phyloP scores from a whole-genome alignment of 2,329 filamentous ascomycete species.

The Pseudogymnoascus sp. region DNA sequence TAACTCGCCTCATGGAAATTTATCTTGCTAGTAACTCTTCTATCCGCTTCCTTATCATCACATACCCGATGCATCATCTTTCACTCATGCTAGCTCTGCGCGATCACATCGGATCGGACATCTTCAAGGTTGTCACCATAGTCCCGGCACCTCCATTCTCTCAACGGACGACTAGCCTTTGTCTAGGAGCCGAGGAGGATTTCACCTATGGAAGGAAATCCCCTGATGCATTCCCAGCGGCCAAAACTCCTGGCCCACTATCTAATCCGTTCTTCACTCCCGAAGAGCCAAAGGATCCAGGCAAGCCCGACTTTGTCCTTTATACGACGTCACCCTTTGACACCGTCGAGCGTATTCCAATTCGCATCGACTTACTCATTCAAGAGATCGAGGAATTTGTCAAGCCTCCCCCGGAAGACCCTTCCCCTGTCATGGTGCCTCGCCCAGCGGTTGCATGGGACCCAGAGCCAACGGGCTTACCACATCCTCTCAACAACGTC shows the following conservation, averaged over 20 bases:
- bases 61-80: conserved; percentile 50
- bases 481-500: neutral
- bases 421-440: neutral
- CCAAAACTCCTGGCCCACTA: neutral
- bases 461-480: neutral
- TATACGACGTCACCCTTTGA: neutral
- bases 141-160: conserved; percentile 23
- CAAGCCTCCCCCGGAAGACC: neutral
- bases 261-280: neutral
- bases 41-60: conserved; percentile 49
- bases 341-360: neutral
- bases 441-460: neutral
- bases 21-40: conserved; percentile 46
- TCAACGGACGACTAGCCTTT: neutral
- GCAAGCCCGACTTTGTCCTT: neutral
- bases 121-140: conserved; percentile 52
- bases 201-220: conserved; percentile 25
- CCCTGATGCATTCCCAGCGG: conserved; percentile 21
- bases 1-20: conserved; percentile 52
- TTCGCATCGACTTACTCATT: neutral
- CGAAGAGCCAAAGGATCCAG: neutral
- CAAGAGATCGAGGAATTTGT: neutral
- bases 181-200: neutral
- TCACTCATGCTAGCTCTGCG: conserved; percentile 49
- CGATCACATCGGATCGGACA: conserved; percentile 44